Evolutionary conservation across 2,329 filamentous ascomycete genomes (phyloP).

Genomic region (Xylariaceae sp.): DNA sequence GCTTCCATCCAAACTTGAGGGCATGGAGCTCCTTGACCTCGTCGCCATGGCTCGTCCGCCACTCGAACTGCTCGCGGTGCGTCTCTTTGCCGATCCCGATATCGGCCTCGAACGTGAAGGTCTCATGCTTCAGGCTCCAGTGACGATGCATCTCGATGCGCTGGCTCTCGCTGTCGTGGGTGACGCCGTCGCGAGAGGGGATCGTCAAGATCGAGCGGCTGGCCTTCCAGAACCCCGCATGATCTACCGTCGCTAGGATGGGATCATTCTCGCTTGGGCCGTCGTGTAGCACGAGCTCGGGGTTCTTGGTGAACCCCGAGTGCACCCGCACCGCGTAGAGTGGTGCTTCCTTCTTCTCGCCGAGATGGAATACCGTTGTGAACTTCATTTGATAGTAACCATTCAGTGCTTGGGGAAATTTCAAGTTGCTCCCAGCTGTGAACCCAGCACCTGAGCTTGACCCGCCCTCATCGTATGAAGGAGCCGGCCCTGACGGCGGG

Average conservation of each 20-base stretch:
- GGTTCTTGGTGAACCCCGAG: constrained; percentile 34
- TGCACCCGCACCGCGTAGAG: constrained; percentile 42
- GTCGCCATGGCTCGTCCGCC: constrained; percentile 46
- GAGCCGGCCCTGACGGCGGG: constrained; percentile 6
- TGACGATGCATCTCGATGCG: constrained; percentile 12
- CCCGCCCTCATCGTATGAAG: constrained; percentile 9
- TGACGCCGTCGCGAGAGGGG: constrained; percentile 35
- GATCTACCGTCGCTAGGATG: constrained; percentile 36
- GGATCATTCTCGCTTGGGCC: constrained; percentile 39
- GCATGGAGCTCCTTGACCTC: constrained; percentile 43
- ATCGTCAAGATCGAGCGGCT: constrained; percentile 12
- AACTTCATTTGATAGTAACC: constrained; percentile 14
- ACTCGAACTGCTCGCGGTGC: constrained; percentile 49
- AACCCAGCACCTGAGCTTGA: background rate
- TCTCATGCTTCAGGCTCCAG: constrained; percentile 21
- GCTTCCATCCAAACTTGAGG: constrained; percentile 48
- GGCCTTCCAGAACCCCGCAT: constrained; percentile 26
- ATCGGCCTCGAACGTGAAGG: constrained; percentile 44
- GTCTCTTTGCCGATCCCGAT: constrained; percentile 28
- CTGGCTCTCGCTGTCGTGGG: constrained; percentile 18
- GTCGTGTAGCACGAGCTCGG: constrained; percentile 44
- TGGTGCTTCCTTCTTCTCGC: constrained; percentile 40
- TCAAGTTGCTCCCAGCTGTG: background rate
- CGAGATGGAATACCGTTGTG: constrained; percentile 32
- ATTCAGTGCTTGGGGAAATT: constrained; percentile 21